Percentiles rank a stretch among this genome's conserved stretches.
These are phyloP conservation scores for Lathyrus aphaca DNA, from an alignment of 306 rosid species.

Conservation along the genomic window DNA sequence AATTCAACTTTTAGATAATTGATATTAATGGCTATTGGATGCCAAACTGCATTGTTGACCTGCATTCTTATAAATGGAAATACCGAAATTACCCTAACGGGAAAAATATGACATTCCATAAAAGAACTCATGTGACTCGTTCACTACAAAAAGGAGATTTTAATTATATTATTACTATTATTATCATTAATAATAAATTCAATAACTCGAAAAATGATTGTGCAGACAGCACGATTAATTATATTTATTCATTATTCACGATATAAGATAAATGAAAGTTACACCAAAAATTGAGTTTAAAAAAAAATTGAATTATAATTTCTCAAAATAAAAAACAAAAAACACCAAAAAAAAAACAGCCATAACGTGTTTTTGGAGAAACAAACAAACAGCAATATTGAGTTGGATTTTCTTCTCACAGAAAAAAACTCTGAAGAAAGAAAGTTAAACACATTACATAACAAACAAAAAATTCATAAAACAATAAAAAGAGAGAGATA, in stretches of 20 bases:
- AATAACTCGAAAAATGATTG: neutral
- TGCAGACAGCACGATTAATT: neutral
- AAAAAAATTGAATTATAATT: no score
- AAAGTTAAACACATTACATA: neutral
- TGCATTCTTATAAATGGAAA: conserved; percentile 1
- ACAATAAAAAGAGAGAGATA: neutral
- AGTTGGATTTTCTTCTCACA: neutral
- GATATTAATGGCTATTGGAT: neutral
- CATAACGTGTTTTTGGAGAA: neutral
- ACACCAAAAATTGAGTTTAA: no score
- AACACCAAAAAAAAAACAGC: neutral
- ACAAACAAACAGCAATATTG: conserved; percentile 18
- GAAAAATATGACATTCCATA: neutral
- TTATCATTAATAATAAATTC: neutral
- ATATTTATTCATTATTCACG: no score
- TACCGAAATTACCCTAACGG: neutral
- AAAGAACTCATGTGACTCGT: neutral
- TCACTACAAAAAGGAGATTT: neutral
- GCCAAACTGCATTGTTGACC: conserved; percentile 37
- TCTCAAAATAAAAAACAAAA: neutral
- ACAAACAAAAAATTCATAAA: neutral
- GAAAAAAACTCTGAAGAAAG: neutral
- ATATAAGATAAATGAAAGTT: no score
- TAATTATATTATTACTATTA: neutral
- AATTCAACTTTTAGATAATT: conserved; percentile 34